A percentile compares a stretch with the other conserved stretches of the same genome.
phyloP scores from a whole-genome alignment of 768 basidiomycete genomes.

The Suillus placidus region DNA sequence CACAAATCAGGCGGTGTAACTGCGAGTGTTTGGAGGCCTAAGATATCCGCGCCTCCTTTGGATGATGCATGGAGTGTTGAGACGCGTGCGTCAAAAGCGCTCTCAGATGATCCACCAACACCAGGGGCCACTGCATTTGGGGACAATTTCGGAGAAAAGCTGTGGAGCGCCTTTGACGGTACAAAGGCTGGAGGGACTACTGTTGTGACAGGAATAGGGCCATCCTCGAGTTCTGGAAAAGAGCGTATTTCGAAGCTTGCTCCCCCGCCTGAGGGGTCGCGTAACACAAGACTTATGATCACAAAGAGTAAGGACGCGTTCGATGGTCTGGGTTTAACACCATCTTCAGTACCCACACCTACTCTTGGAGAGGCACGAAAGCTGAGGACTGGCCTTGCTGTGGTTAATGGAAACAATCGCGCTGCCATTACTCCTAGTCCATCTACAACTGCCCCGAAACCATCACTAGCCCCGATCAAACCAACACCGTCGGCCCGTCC shows the following conservation, averaged over 20 bases:
- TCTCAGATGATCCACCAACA: conserved; percentile 26
- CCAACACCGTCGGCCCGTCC: conserved; percentile 35
- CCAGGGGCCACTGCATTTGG: conserved; percentile 53
- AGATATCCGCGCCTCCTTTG: conserved; percentile 20
- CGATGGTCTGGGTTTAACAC: conserved; percentile 65
- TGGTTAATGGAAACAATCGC: conserved; percentile 44
- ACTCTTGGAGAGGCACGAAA: conserved; percentile 79
- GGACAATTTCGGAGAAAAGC: conserved; percentile 62
- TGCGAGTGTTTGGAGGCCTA: conserved; percentile 32
- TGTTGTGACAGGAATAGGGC: neutral
- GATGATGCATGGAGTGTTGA: conserved; percentile 48
- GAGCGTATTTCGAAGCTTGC: conserved; percentile 25
- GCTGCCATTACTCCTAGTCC: conserved; percentile 16
- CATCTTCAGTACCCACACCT: conserved; percentile 51
- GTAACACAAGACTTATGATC: conserved; percentile 33
- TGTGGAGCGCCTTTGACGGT: conserved; percentile 56
- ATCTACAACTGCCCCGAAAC: conserved; percentile 19
- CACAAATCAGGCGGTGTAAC: conserved; percentile 32
- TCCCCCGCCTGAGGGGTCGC: conserved; percentile 33
- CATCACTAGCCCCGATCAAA: conserved; percentile 21
- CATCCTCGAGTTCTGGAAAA: conserved; percentile 19
- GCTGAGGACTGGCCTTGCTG: conserved; percentile 67
- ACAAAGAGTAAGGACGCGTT: conserved; percentile 71
- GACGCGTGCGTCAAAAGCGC: conserved; percentile 26
- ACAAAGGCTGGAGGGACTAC: conserved; percentile 15